Evolutionary conservation across 768 basidiomycete genomes (phyloP), one percentile per base, ranked within the genome.

Genomic region (Leccinellum luteum): DNA sequence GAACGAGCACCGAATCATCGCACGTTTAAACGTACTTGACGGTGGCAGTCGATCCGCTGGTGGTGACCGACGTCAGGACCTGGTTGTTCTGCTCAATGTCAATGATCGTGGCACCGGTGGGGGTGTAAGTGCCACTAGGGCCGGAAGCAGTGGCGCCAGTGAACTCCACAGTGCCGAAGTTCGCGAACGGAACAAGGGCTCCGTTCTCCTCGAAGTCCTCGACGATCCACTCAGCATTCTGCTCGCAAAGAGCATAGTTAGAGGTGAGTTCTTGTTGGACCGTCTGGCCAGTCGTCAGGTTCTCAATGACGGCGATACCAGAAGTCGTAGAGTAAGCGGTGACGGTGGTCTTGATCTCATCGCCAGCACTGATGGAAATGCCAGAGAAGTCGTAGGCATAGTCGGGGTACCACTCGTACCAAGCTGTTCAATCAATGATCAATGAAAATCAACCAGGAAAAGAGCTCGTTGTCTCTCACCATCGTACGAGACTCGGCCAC

Each of bases 151-250:
- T 54, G 10, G 61, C 59, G 7, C 12, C 6, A 10, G 3, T 21
- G 62, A 66, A 69, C 3, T 45, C 48, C 21, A 68, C 60, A 4
- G 55, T 67, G 35, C 67, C 62, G 43, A 67, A 68, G 59, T 69
- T 13, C 21, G 41, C 41, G 41, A 43, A 43, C 41, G 41, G 41
- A 43, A 51, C 60, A 4, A 69, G 47, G 1, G 55, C 35, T 35
- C 62, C 67, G 3, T 52, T 47, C 21, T 17, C 10, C n/a, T 58
- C 21, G 34, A 58, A 56, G 57, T 69, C 67, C 13, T 67, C 65
- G 6, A 69, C 60, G 44, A 64, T 67, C 67, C 67, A 68, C 54
- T 68, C 67, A 12, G 62, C 67, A 15, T 57, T 57, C 49, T 55
- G 7, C 41, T 48, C 44, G 30, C 65, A 69, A 34, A 68, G 62